Conservation (phyloP, 805 yeast genomes). For the Candida chauliodis region DNA sequence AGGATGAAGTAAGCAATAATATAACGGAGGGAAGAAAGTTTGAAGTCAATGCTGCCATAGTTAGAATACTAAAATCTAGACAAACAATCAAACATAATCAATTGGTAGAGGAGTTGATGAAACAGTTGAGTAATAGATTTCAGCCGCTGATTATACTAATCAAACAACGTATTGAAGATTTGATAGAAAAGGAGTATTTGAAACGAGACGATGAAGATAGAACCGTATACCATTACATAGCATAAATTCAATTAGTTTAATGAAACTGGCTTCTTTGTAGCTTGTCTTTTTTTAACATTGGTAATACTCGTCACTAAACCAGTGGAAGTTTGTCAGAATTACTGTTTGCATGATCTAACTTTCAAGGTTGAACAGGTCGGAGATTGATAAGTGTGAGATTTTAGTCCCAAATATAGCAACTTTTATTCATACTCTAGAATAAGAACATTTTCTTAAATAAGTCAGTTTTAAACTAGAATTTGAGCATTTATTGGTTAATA, state of each 20-base stretch:
- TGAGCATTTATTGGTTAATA: no score
- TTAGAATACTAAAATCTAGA: slow-evolving; percentile 80
- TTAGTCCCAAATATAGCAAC: no score
- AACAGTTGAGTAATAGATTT: slow-evolving; percentile 59
- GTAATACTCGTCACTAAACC: no score
- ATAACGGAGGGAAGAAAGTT: slow-evolving; percentile 61
- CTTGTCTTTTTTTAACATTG: no score
- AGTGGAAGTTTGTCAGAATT: no score
- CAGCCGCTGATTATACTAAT: slow-evolving; percentile 65
- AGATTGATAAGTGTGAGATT: no score
- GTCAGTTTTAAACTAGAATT: no score
- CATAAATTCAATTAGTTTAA: slow-evolving; percentile 38
- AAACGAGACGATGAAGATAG: slow-evolving; percentile 64
- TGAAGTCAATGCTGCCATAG: slow-evolving; percentile 81
- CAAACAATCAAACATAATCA: slow-evolving; percentile 60
- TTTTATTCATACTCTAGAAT: no score
- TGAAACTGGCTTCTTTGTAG: no score
- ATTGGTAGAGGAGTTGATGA: slow-evolving; percentile 61
- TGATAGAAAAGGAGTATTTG: slow-evolving; percentile 79
- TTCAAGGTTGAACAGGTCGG: no score
- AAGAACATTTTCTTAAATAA: no score
- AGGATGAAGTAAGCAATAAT: slow-evolving; percentile 49
- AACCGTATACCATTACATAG: slow-evolving; percentile 63
- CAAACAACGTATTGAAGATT: slow-evolving; percentile 67
- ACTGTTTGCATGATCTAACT: no score